Base-by-base conservation (phyloP, 768 basidiomycete species). In the Pilatotrama ljubarskyi region DNA sequence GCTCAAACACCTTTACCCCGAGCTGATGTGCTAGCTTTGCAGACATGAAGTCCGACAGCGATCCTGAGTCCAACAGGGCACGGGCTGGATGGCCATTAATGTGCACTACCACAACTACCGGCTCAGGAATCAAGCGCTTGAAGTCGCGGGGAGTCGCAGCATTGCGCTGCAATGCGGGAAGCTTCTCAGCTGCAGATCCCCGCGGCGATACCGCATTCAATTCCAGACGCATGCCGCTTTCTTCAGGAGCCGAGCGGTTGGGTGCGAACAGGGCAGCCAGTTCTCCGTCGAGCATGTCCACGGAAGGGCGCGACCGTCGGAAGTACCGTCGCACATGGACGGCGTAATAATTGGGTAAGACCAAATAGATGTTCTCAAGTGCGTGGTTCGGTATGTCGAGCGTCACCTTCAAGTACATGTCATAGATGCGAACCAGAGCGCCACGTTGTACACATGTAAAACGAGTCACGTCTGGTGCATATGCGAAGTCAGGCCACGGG, bases 1-100 rank as follows among this genome's bases (percentile, higher is more conserved):
- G 54, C 8, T 42, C 37, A 2, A 58, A 43, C 0, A 24, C 10
- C 3, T 42, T 13, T 0, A 74, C 7, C 0, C 63, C 43, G 0
- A 76, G 41, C 43, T 75, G 73, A 22, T 76, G 66, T 0, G 65
- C 71, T 0, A 76, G 4, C 0, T 60, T 72, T 0, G 69, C 55
- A 0, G 71, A 76, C 29, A 76, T 67, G n/a, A 76, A 73, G 41
- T 75, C 74, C 0, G 70, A 63, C 5, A 72, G 14, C 0, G 70
- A 75, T 1, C 73, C 69, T 0, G 67, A 59, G n/a, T 76, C 70
- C 0, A 75, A 15, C 4, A 73, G 38, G 0, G 67, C 69, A 0
- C 61, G 41, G 0, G 62, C 65, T 0, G 66, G 57, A 0, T 64
- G 51, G 0, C 71, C 68, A 18, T 74, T 69, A 0, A 74, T 59